Conservation (phyloP, 2,329 filamentous ascomycete genomes). For the Colletotrichum graminicola region DNA sequence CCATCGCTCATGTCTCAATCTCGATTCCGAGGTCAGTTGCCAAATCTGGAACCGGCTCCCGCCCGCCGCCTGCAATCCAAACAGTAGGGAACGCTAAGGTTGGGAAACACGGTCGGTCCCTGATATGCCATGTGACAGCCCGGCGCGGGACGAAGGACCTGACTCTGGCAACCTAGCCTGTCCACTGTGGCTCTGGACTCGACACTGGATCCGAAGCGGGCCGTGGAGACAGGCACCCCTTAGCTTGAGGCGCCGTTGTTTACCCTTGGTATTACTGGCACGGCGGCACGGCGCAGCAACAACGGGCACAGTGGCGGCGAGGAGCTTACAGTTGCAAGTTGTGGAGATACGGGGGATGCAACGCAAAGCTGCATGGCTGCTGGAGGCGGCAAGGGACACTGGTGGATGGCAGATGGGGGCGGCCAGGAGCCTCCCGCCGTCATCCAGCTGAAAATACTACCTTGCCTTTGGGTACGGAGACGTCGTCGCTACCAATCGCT, state of each 20-base stretch:
- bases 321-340: constrained; percentile 13
- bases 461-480: constrained; percentile 21
- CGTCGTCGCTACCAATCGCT: constrained; percentile 33
- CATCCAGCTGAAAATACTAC: constrained; percentile 37
- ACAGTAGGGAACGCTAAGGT: constrained; percentile 11
- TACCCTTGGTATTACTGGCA: constrained; percentile 10
- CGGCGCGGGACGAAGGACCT: constrained; percentile 4
- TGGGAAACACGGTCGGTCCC: constrained; percentile 28
- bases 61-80: constrained; percentile 23
- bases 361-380: constrained; percentile 25
- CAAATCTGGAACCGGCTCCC: constrained; percentile 28
- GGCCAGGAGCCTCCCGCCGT: constrained; percentile 39
- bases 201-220: constrained; percentile 29
- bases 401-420: constrained; percentile 26
- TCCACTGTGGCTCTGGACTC: constrained; percentile 5
- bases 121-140: constrained; percentile 37
- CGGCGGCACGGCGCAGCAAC: not conserved
- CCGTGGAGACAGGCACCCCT: constrained; percentile 10
- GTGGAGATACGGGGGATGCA: constrained; percentile 32
- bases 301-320: constrained; percentile 24
- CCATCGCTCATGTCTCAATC: constrained; percentile 5
- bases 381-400: constrained; percentile 20
- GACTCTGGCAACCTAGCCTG: constrained; percentile 15
- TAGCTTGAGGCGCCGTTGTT: constrained; percentile 1
- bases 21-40: constrained; percentile 29